Percentiles rank a stretch among this genome's conserved stretches.
These are phyloP conservation scores for Mycena leptocephala DNA, from an alignment of 768 basidiomycete genomes.

Conservation along the genomic window DNA sequence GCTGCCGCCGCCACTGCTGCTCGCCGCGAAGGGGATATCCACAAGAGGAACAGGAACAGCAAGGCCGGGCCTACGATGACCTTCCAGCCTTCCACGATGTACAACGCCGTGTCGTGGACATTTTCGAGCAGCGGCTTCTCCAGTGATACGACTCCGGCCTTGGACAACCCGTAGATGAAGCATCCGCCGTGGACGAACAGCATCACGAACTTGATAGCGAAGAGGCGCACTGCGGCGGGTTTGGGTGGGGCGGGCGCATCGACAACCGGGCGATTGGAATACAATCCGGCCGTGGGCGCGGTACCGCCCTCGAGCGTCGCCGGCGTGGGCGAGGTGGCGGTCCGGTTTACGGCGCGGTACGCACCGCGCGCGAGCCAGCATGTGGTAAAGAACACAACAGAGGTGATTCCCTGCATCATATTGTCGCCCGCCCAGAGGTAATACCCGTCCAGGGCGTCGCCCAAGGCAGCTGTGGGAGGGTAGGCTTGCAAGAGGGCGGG, in stretches of 20 bases:
- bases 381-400: background rate
- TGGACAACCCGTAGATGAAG: background rate
- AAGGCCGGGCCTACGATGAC: background rate
- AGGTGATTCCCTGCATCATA: background rate
- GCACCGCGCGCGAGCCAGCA: background rate
- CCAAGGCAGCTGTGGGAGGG: background rate
- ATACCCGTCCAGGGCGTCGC: background rate
- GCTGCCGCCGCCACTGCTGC: no score
- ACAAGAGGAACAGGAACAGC: background rate
- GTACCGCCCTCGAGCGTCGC: background rate
- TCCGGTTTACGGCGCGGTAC: background rate
- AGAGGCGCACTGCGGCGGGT: background rate
- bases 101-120: background rate
- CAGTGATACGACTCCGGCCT: background rate
- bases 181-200: no score
- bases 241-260: background rate
- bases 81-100: background rate
- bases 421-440: background rate
- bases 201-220: background rate
- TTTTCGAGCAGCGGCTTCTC: conserved; percentile 13
- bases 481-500: background rate
- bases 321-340: background rate
- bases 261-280: background rate
- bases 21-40: background rate
- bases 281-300: background rate